Percentiles rank a stretch among this genome's conserved stretches.
phyloP scores from a whole-genome alignment of 2,329 filamentous ascomycete species.

The Aphanocladium album region DNA sequence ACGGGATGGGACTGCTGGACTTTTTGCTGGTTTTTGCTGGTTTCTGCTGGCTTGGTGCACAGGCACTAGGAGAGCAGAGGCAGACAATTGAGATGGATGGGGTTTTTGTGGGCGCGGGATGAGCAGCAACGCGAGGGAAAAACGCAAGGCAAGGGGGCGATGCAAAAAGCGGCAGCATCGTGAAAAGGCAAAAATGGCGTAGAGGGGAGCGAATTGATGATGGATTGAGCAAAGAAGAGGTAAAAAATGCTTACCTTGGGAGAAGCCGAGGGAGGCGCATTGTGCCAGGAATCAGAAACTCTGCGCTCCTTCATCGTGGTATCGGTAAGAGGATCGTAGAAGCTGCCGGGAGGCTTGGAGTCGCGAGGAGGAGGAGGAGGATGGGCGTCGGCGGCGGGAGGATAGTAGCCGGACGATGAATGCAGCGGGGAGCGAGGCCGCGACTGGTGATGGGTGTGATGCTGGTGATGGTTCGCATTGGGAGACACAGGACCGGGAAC shows the following conservation, averaged over 20 bases:
- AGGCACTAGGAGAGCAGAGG: constrained; percentile 7
- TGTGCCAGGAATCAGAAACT: constrained; percentile 45
- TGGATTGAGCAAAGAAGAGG: constrained; percentile 18
- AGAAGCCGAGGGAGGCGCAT: constrained; percentile 37
- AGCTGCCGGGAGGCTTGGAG: constrained; percentile 39
- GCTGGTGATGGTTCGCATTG: constrained; percentile 16
- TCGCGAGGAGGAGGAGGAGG: constrained; percentile 32
- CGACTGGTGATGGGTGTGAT: constrained; percentile 7
- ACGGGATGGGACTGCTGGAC: background rate
- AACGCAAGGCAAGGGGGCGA: background rate
- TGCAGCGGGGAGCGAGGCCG: constrained; percentile 36
- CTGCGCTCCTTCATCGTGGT: constrained; percentile 40
- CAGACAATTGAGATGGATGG: constrained; percentile 10
- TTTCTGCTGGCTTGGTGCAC: constrained; percentile 7
- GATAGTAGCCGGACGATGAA: constrained; percentile 38
- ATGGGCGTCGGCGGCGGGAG: constrained; percentile 22
- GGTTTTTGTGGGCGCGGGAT: constrained; percentile 11
- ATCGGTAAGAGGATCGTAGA: constrained; percentile 52
- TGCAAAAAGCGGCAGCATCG: background rate
- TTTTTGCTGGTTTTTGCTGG: background rate
- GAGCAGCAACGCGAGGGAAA: background rate
- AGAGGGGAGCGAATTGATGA: background rate
- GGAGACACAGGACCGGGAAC: constrained; percentile 5
- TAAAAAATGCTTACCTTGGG: constrained; percentile 41
- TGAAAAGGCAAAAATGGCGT: background rate